Evolutionary conservation across 2,329 filamentous ascomycete species (phyloP), one percentile per base, ranked within the genome.

Genomic region (Sarocladium brachiariae): DNA sequence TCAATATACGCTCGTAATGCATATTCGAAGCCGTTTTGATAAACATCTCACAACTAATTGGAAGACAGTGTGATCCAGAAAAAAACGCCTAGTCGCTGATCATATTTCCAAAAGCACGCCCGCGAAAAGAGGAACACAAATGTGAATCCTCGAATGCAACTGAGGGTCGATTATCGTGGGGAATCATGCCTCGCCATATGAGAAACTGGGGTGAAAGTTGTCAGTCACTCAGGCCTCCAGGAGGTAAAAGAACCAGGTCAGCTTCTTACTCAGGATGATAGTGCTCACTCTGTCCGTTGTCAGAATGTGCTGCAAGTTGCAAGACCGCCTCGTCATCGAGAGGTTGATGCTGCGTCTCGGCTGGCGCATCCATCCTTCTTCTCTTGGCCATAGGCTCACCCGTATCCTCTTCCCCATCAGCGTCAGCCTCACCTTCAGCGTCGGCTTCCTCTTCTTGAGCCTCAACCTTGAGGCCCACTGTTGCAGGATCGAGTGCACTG

Each of bases 281-380:
- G 7, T 64, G 60, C 24, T 73, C 69, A 3, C 66, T 59, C 3
- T 61, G 53, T 2, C 63, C 61, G 2, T 63, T 55, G 25, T 65
- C 65, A 57, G 25, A 35, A n/a, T 50, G 71, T 3, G 67, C 70
- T 16, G 73, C 70, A 37, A 78, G 58, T 7, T 71, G 73, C 53
- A 78, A 54, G 11, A 78, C 70, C 4, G 72, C 72, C 51, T 75
- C 73, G 52, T 77, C 74, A 24, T 75, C 72, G 13, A 75, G 58
- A 1, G 63, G 55, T 8, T 63, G 59, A 14, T 68, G 65, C 13
- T 67, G 64, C 10, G 60, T 55, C n/a, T 61, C 47, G 14, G 62
- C 59, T 3, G 58, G 61, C 3, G 63, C 61, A 4, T 68, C 65
- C 4, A 75, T 54, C 27, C 69, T 65, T 34, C 60, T 67, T 9